Evolutionary conservation across 306 rosid genomes (phyloP).

Genomic region (Cicer yamashitae): DNA sequence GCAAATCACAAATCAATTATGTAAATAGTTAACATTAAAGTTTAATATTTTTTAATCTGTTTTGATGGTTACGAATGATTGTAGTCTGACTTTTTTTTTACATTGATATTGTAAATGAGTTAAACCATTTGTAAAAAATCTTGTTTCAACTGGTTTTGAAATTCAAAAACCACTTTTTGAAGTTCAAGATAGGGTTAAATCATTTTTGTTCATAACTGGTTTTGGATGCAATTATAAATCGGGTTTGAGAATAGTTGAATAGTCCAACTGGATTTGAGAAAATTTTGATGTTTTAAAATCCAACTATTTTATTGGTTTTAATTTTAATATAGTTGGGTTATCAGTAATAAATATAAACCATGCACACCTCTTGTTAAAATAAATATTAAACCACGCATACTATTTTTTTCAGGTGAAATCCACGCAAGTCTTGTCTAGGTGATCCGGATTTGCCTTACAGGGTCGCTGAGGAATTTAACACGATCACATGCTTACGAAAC

Average conservation of each 20-base stretch:
- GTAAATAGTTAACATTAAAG: too few species aligned
- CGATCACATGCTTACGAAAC: constrained; percentile 16
- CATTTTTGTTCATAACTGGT: neutral
- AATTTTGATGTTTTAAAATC: too few species aligned
- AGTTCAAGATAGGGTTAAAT: too few species aligned
- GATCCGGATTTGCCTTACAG: neutral
- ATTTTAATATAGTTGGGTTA: neutral
- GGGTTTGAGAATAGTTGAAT: neutral
- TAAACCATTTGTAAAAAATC: too few species aligned
- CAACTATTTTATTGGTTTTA: too few species aligned
- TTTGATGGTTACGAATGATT: too few species aligned
- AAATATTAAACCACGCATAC: neutral
- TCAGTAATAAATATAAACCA: neutral
- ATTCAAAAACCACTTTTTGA: too few species aligned
- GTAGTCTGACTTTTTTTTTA: too few species aligned
- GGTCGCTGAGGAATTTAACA: constrained; percentile 8
- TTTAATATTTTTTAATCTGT: too few species aligned
- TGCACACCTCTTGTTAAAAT: neutral
- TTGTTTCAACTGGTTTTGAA: too few species aligned
- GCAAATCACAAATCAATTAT: too few species aligned
- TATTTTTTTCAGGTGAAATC: neutral
- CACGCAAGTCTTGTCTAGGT: neutral
- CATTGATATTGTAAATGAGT: too few species aligned
- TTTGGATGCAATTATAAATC: neutral
- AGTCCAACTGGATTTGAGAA: neutral